Evolutionary conservation across 2,329 filamentous ascomycete genomes (phyloP).

Genomic region (Xylariaceae sp.): DNA sequence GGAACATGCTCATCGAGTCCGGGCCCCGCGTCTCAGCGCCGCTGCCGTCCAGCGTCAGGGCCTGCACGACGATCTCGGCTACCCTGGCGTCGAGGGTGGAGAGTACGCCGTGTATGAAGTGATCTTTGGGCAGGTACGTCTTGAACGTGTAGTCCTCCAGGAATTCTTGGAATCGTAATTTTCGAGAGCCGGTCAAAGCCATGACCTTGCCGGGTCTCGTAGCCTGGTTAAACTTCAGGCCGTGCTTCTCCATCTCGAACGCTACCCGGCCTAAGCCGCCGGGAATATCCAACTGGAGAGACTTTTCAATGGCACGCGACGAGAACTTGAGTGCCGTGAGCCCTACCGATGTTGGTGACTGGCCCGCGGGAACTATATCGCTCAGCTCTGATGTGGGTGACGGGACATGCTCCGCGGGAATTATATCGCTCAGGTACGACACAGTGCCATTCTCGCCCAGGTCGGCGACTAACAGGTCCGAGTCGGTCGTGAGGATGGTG

Average conservation of each 20-base stretch:
- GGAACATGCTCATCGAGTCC: slow-evolving; percentile 32
- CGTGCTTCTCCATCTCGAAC: slow-evolving; percentile 25
- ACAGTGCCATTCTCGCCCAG: slow-evolving; percentile 58
- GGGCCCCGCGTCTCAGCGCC: slow-evolving; percentile 24
- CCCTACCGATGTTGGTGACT: slow-evolving; percentile 11
- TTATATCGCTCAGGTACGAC: slow-evolving; percentile 62
- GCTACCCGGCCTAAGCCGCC: slow-evolving; percentile 27
- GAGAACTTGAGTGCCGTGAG: slow-evolving; percentile 34
- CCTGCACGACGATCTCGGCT: slow-evolving; percentile 37
- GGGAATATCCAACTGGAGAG: slow-evolving; percentile 24
- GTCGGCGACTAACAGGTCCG: slow-evolving; percentile 74
- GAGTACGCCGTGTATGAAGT: slow-evolving; percentile 22
- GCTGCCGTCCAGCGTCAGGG: slow-evolving; percentile 27
- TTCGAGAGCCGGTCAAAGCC: slow-evolving; percentile 22
- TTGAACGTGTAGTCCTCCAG: slow-evolving; percentile 21
- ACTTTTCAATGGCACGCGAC: slow-evolving; percentile 22
- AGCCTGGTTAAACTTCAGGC: slow-evolving; percentile 17
- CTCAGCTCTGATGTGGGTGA: slow-evolving; percentile 56
- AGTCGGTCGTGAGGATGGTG: slow-evolving; percentile 73
- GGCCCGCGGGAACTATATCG: slow-evolving; percentile 53
- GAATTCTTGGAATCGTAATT: slow-evolving; percentile 21
- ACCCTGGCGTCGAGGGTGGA: slow-evolving; percentile 30
- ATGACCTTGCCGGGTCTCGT: slow-evolving; percentile 22
- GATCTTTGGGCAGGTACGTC: slow-evolving; percentile 24
- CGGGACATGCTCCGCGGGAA: too few relatives aligned